Base-by-base conservation (phyloP, 2,329 filamentous ascomycete species). In the Phoma sp. region DNA sequence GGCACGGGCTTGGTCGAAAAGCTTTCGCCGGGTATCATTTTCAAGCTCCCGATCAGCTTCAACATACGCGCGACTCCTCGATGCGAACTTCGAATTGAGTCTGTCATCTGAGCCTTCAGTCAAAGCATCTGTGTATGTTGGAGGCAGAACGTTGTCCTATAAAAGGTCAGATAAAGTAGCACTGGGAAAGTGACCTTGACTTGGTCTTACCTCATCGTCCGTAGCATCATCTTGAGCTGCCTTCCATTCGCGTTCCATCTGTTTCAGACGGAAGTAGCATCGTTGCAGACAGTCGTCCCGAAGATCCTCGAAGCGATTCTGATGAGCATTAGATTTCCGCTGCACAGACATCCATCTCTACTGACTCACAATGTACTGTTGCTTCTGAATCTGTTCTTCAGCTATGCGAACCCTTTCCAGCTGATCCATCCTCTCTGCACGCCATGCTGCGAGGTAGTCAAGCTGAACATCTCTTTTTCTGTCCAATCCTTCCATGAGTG, bases 401-500 rank as follows among this genome's bases (percentile, higher is more conserved):
- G 69, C 73, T 42, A 65, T 51, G 7, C 69, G 64, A 24, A 72
- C 67, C 40, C 73, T 68, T 30, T 72, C 62, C 11, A 78, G 55
- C 43, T 78, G 70, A 33, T 72, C 66, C 30, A 73, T 69, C 44
- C 74, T 74, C 39, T 75, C 65, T 7, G 62, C 66, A 13, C 73
- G 68, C 57, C 76, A 70, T 24, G 70, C 71, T 30, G 77, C 62
- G 33, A 80, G 53, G 35, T 73, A 67, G 27, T 65, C 68, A 29
- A 78, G 68, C 25, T 78, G 71, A 24, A 65, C 52, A 27, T 75
- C 77, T 37, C 80, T 76, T 37, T 78, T 77, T 29, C 76, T 62
- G 51, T 83, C 75, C 10, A 91, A 78, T 56, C 84, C 77, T 3
- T 75, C 69, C 61, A 81, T 78, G 49, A 88, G 74, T 14, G 76